Evolutionary conservation across 345 rosid genomes (phyloP).

Genomic region (Barbarea vulgaris): DNA sequence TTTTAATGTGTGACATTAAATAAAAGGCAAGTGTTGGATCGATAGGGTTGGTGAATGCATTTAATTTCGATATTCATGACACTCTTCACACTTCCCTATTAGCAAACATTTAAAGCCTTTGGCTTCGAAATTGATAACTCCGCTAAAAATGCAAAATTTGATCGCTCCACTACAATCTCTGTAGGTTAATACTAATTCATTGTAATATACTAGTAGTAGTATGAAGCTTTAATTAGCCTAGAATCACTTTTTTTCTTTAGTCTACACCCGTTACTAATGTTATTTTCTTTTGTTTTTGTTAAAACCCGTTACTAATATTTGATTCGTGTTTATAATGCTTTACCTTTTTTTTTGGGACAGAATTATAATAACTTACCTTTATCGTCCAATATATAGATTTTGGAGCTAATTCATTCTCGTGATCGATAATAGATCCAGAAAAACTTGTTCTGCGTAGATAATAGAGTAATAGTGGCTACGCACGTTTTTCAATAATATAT

Average conservation of each 20-base stretch:
- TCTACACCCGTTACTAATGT: background rate
- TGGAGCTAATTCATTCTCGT: conserved; percentile 13
- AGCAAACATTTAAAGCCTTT: conserved; percentile 19
- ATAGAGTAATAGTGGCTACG: conserved; percentile 5
- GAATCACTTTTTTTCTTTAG: background rate
- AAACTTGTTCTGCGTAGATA: background rate
- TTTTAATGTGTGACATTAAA: conserved; percentile 29
- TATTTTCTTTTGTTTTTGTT: no score
- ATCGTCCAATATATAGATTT: background rate
- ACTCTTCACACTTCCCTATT: conserved; percentile 28
- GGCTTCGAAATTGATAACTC: background rate
- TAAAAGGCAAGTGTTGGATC: conserved; percentile 29
- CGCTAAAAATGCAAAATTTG: background rate
- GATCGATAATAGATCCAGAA: background rate
- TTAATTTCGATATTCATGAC: conserved; percentile 37
- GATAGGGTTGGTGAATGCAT: conserved; percentile 43
- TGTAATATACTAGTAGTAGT: background rate
- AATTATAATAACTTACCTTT: background rate
- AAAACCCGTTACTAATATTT: background rate
- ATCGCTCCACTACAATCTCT: conserved; percentile 16
- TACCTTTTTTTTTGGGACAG: no score
- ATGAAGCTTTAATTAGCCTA: background rate
- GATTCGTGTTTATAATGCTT: no score
- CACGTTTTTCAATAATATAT: background rate
- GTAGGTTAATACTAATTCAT: conserved; percentile 4